Evolutionary conservation across 129 eudicot genomes (phyloP), one percentile per base, ranked within the genome.

Genomic region (Logfia minima): DNA sequence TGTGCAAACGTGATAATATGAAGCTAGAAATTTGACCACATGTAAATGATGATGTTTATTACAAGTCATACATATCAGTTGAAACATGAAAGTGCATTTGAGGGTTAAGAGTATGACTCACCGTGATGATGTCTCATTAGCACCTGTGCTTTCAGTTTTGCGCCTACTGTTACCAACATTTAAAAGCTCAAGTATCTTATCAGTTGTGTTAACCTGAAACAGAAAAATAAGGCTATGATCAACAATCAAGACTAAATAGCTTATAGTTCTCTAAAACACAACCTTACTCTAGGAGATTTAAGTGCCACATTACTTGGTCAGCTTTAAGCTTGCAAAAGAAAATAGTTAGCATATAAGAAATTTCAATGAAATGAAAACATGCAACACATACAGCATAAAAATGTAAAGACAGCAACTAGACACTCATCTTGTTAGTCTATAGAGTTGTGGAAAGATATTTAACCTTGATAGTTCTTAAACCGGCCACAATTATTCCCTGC

Each of bases 111-210:
- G 71, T 43, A 31, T 43, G 17, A 84, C 98, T 85, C 82, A 93
- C 98, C 98, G 95, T 32, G 98, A 93, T 17, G 98, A 93, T 78
- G 98, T 90, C 83, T 75, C 88, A 81, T 93, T 93, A 76, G 83
- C 95, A 83, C 87, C 97, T 8, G 98, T 93, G 87, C 91, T 90
- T 66, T 93, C 98, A n/a, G 96, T 93, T 84, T 93, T 93, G 52
- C 98, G 88, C 77, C 98, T 83, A 79, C 96, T 90, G 85, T 93
- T 93, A 75, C 98, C 98, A 85, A 90, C 58, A 70, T 88, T 86
- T 82, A 90, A 78, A 78, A 93, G 98, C 79, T 93, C 98, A 24
- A 93, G 95, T 68, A 93, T 93, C 85, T 53, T 90, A 79, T 90
- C 96, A 64, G 98, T 90, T 65, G 98, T 86, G 71, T 87, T 89